Base-by-base conservation (phyloP, 192 early-diverging fungal genomes). In the Chytriomyces sp. region DNA sequence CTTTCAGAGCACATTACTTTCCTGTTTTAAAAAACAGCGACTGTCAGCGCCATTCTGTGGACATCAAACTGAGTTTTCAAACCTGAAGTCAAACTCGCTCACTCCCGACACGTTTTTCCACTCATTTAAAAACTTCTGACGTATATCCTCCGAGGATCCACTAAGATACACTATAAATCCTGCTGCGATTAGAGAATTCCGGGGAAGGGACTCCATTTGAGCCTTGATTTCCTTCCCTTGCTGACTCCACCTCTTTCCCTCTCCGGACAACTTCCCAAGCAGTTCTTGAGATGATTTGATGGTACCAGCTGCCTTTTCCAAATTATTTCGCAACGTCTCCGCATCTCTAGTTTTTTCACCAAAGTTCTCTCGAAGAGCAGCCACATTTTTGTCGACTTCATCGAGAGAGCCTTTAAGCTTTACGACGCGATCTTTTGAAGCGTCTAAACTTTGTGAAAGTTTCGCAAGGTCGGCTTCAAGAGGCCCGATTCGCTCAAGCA, bases 261-360 rank as follows among this genome's bases (percentile, higher is more conserved):
- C 89, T 1, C 85, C 87, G 24, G 81, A 80, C 0, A 91, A 83
- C 76, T 90, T 90, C 16, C 81, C 81, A 4, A 91, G 80, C 28
- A 91, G 74, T 3, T 74, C 80, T 60, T 90, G 85, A 28, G 89
- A 84, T 0, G 78, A 59, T 46, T 76, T 59, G 44, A 90, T 89
- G 4, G 80, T 85, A n/a, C 35, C 48, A n/a, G 73, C 71, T 4
- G 88, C 84, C 35, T 80, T 80, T 50, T 87, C 85, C 13, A 91
- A 77, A 69, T 77, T 82, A 0, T 43, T 76, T 9, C 84, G 71
- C 7, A 91, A 63, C 6, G 68, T 74, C 67, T 91, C 89, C 0
- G 89, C 89, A 61, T 91, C 89, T 43, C 89, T 78, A 3, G 88
- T 91, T 63, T 86, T 85, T 5, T 53, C 69, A 5, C 81, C 84